Evolutionary conservation across 2,329 filamentous ascomycete genomes (phyloP).

Genomic region (Xylaria sp.): DNA sequence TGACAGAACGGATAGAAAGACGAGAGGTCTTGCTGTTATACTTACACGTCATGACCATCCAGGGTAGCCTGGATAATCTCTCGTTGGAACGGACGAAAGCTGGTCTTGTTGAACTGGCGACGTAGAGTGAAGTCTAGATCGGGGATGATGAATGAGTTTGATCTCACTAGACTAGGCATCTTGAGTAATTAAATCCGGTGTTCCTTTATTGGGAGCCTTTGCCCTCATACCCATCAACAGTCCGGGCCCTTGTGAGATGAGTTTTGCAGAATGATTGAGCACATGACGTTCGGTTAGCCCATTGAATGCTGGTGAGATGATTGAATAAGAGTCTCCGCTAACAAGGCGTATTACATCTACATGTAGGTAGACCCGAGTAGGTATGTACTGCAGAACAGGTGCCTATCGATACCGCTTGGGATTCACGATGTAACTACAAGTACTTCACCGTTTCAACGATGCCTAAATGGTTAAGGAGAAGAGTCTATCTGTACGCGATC

Average conservation of each 20-base stretch:
- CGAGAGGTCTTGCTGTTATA: not conserved
- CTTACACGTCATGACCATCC: conserved; percentile 76
- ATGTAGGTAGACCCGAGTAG: no score
- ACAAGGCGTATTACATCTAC: no score
- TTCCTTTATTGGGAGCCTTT: not conserved
- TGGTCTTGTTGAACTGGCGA: conserved; percentile 67
- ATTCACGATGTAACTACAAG: no score
- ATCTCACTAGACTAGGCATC: conserved; percentile 41
- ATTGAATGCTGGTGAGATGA: not conserved
- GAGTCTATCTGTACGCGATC: no score
- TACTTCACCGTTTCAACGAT: no score
- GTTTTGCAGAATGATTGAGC: not conserved
- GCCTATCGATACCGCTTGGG: not conserved
- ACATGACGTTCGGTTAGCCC: not conserved
- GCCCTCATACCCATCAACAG: not conserved
- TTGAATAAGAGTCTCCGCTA: not conserved
- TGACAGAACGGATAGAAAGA: not conserved
- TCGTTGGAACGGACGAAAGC: conserved; percentile 75
- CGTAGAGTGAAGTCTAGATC: conserved; percentile 71
- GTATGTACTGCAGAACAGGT: not conserved
- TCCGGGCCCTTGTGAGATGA: not conserved
- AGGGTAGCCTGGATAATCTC: conserved; percentile 86
- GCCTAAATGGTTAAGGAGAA: no score
- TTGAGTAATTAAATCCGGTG: not conserved
- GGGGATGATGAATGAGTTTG: conserved; percentile 40